Percentiles rank a stretch among this genome's conserved stretches.
Conservation (phyloP, 2,329 filamentous ascomycete species). For the Aspergillus hortae region DNA sequence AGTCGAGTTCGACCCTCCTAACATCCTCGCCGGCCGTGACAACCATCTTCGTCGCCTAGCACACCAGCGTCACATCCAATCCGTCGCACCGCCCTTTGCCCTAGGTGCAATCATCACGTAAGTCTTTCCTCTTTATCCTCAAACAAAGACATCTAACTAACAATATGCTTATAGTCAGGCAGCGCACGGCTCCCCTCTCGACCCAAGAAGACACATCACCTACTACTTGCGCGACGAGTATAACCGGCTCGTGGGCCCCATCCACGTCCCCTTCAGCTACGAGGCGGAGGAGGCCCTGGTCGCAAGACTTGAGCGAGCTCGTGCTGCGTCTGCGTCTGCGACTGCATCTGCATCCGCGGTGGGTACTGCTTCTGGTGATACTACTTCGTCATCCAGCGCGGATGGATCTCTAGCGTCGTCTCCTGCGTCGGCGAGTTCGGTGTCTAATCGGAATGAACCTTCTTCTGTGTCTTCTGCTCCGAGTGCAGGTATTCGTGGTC, state of each 20-base stretch:
- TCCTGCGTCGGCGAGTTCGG: too few species aligned
- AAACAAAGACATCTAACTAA: neutral
- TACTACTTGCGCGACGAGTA: neutral
- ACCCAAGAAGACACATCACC: constrained; percentile 1
- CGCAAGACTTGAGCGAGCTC: neutral
- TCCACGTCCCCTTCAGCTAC: neutral
- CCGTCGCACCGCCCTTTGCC: neutral
- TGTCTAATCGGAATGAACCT: too few species aligned
- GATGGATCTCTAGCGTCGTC: too few species aligned
- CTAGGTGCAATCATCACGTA: neutral
- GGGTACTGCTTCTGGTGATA: neutral
- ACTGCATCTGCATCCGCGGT: too few species aligned
- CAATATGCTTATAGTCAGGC: neutral
- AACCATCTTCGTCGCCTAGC: neutral
- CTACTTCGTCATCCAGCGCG: neutral
- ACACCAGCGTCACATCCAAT: neutral
- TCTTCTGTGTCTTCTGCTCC: too few species aligned
- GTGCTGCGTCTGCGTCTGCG: neutral
- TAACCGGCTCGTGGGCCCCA: neutral
- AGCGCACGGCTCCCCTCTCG: neutral
- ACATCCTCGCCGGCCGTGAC: neutral
- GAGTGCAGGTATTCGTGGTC: too few species aligned
- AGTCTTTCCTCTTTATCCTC: neutral
- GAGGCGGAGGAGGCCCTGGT: neutral
- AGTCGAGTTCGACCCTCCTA: neutral